Evolutionary conservation across 768 basidiomycete genomes (phyloP).

Genomic region (Auricularia heimuer): DNA sequence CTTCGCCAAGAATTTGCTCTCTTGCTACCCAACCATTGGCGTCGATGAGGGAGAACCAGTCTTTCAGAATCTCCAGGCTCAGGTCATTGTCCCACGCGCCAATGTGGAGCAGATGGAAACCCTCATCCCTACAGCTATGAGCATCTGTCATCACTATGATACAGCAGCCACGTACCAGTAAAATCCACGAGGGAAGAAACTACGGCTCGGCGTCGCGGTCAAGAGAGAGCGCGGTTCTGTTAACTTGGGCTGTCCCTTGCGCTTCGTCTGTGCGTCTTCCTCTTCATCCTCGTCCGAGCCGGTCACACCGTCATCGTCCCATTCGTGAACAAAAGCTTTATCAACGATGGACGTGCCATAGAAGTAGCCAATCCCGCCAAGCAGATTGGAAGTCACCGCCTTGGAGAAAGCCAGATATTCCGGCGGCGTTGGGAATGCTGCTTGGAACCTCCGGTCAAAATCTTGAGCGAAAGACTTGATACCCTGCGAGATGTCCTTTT

Average conservation of each 20-base stretch:
- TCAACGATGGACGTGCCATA: slow-evolving; percentile 86
- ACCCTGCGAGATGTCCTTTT: slow-evolving; percentile 44
- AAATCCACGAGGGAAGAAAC: slow-evolving; percentile 96
- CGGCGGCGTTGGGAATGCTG: slow-evolving; percentile 56
- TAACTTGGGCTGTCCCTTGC: slow-evolving; percentile 33
- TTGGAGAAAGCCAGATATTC: slow-evolving; percentile 67
- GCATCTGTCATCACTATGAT: neutral
- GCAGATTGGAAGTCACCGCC: slow-evolving; percentile 79
- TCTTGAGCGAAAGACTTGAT: slow-evolving; percentile 52
- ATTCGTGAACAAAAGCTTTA: slow-evolving; percentile 76
- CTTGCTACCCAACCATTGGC: slow-evolving; percentile 93
- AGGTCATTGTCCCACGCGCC: slow-evolving; percentile 91
- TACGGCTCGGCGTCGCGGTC: slow-evolving; percentile 90
- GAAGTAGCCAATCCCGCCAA: slow-evolving; percentile 93
- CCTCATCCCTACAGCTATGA: slow-evolving; percentile 70
- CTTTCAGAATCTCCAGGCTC: slow-evolving; percentile 78
- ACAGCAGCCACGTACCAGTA: slow-evolving; percentile 60
- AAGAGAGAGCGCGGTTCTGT: slow-evolving; percentile 69
- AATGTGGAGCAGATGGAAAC: slow-evolving; percentile 88
- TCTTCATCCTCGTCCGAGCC: slow-evolving; percentile 26
- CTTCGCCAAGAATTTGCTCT: slow-evolving; percentile 94
- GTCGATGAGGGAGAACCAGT: slow-evolving; percentile 87
- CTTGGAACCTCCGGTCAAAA: slow-evolving; percentile 58
- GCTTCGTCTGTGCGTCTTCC: slow-evolving; percentile 31
- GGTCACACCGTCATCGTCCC: slow-evolving; percentile 57